Evolutionary conservation across 768 basidiomycete species (phyloP).

Genomic region (Zangia roseola): DNA sequence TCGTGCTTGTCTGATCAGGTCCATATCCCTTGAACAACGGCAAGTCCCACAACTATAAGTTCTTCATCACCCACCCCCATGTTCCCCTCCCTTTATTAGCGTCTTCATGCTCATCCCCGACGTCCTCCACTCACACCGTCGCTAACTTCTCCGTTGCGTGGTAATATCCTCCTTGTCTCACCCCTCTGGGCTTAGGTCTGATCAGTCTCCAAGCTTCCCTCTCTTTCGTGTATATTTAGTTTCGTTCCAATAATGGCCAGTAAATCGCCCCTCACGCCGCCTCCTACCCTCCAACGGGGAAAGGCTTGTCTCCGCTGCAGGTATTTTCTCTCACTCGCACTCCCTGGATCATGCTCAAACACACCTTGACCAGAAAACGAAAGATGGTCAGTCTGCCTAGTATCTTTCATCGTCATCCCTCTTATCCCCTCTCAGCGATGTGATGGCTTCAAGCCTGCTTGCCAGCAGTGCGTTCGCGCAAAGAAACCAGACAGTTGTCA

Average conservation of each 20-base stretch:
- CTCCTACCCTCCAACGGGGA: slow-evolving; percentile 56
- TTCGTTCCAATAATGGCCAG: slow-evolving; percentile 36
- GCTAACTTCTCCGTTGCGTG: slow-evolving; percentile 8
- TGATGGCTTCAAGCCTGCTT: slow-evolving; percentile 73
- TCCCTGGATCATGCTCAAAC: slow-evolving; percentile 12
- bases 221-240: slow-evolving; percentile 36
- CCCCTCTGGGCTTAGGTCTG: background rate
- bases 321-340: slow-evolving; percentile 35
- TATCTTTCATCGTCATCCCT: background rate
- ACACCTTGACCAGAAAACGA: slow-evolving; percentile 48
- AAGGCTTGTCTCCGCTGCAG: slow-evolving; percentile 75
- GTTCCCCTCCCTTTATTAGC: slow-evolving; percentile 30
- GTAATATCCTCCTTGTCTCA: slow-evolving; percentile 1
- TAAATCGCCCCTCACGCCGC: slow-evolving; percentile 28
- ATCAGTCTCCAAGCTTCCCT: slow-evolving; percentile 19
- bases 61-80: slow-evolving; percentile 30
- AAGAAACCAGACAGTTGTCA: slow-evolving; percentile 76
- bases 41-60: slow-evolving; percentile 27
- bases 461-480: slow-evolving; percentile 74
- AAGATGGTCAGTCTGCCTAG: slow-evolving; percentile 52
- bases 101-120: slow-evolving; percentile 27
- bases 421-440: slow-evolving; percentile 53
- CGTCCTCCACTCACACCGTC: slow-evolving; percentile 20
- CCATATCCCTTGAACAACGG: slow-evolving; percentile 27
- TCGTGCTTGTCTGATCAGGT: slow-evolving; percentile 22